A percentile compares a stretch with the other conserved stretches of the same genome.
phyloP scores from a whole-genome alignment of 2,329 filamentous ascomycete genomes.

The Botrytis hyacinthi region DNA sequence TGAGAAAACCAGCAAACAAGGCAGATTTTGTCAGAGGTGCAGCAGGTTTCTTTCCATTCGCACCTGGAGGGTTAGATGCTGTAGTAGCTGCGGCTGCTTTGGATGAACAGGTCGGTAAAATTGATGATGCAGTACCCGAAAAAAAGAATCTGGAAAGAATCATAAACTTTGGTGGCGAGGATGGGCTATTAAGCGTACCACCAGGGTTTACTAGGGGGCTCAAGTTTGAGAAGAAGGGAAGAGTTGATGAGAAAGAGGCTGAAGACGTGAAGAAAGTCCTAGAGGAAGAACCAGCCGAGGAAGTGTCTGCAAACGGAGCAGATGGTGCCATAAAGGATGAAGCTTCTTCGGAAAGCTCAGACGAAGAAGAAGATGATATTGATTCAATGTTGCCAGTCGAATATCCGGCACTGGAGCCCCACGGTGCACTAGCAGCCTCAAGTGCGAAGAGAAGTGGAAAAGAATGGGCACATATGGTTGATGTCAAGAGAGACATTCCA shows the following conservation, averaged over 20 bases:
- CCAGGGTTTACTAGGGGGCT: conserved; percentile 81
- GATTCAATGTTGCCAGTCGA: conserved; percentile 87
- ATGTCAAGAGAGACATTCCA: conserved; percentile 87
- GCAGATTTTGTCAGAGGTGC: conserved; percentile 92
- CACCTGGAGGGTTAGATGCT: conserved; percentile 82
- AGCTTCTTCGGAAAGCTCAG: conserved; percentile 38
- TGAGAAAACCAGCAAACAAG: conserved; percentile 79
- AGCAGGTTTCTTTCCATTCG: conserved; percentile 91
- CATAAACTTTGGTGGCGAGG: conserved; percentile 76
- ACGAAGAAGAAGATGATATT: conserved; percentile 62
- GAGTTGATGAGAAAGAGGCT: conserved; percentile 52
- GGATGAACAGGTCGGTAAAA: conserved; percentile 69
- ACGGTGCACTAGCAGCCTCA: conserved; percentile 69
- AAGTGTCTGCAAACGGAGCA: conserved; percentile 34
- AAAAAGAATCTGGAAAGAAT: conserved; percentile 72
- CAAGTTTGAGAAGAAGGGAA: conserved; percentile 60
- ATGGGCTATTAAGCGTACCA: conserved; percentile 74
- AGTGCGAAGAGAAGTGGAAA: conserved; percentile 70
- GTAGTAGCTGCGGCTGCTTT: conserved; percentile 82
- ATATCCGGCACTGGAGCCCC: conserved; percentile 86
- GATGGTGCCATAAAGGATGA: conserved; percentile 37
- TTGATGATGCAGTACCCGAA: conserved; percentile 45
- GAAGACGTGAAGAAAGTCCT: conserved; percentile 27
- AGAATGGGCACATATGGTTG: conserved; percentile 98
- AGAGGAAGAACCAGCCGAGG: conserved; percentile 18